phyloP scores from a whole-genome alignment of 192 early-diverging fungal genomes.

The Mortierella antarctica region DNA sequence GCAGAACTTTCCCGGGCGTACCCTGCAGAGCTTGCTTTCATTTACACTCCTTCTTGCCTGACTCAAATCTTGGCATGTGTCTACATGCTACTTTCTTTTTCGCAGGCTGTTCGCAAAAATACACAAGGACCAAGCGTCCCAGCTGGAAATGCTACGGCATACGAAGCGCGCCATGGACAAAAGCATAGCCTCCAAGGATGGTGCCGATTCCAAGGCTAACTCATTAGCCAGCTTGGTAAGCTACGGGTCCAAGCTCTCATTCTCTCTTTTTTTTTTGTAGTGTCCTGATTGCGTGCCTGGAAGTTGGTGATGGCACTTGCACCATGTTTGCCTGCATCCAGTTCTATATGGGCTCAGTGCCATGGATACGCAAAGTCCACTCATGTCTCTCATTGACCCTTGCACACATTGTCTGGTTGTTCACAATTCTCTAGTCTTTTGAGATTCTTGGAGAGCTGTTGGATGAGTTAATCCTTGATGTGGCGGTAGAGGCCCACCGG shows the following conservation, averaged over 20 bases:
- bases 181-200: conserved; percentile 22
- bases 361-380: not conserved
- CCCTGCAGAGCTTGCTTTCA: not conserved
- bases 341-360: not conserved
- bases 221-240: conserved; percentile 45
- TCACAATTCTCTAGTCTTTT: conserved; percentile 54
- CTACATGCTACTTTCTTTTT: not conserved
- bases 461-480: conserved; percentile 77
- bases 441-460: conserved; percentile 75
- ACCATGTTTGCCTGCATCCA: not conserved
- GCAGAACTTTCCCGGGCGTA: not conserved
- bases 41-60: not conserved
- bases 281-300: not conserved
- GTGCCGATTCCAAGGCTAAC: conserved; percentile 7
- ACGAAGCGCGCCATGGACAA: conserved; percentile 53
- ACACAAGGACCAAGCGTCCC: conserved; percentile 52
- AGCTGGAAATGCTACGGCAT: conserved; percentile 40
- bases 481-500: conserved; percentile 77
- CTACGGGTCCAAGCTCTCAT: not conserved
- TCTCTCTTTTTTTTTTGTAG: not conserved
- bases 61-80: not conserved
- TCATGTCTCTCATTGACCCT: not conserved
- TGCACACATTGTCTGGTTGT: not conserved
- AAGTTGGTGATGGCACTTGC: not conserved
- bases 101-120: conserved; percentile 47